Percentiles rank a stretch among this genome's conserved stretches.
Evolutionary conservation across 371 early-diverging fungal species (phyloP).

Genomic region (Mucor indicus): DNA sequence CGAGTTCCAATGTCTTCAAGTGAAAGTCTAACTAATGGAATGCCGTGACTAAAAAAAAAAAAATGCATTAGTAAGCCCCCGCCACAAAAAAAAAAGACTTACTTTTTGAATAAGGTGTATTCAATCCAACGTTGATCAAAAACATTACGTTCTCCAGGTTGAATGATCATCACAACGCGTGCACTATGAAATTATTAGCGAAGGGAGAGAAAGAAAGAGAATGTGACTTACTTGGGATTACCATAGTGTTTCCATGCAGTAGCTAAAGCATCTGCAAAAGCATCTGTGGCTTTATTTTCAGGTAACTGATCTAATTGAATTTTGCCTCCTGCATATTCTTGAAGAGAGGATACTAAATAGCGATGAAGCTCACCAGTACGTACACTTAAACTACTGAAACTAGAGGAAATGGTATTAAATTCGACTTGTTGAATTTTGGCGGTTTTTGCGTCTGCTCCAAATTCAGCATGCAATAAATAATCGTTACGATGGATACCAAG

Average conservation of each 20-base stretch:
- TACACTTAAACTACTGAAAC: slow-evolving; percentile 84
- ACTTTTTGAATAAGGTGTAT: slow-evolving; percentile 74
- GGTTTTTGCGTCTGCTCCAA: slow-evolving; percentile 31
- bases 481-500: slow-evolving; percentile 92
- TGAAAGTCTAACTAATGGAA: slow-evolving; percentile 64
- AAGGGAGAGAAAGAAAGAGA: not conserved
- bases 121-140: slow-evolving; percentile 96
- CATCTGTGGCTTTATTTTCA: slow-evolving; percentile 64
- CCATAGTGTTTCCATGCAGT: slow-evolving; percentile 79
- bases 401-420: slow-evolving; percentile 93
- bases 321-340: not conserved
- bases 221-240: slow-evolving; percentile 53
- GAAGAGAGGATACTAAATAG: slow-evolving; percentile 32
- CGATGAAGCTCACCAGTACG: slow-evolving; percentile 77
- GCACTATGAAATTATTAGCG: slow-evolving; percentile 54
- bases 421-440: slow-evolving; percentile 89
- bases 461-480: slow-evolving; percentile 80
- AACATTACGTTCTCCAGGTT: slow-evolving; percentile 90
- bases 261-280: slow-evolving; percentile 79
- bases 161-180: slow-evolving; percentile 85
- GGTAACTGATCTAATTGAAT: slow-evolving; percentile 63
- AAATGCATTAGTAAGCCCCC: not conserved
- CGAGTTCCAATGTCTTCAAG: slow-evolving; percentile 61
- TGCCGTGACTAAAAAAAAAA: slow-evolving; percentile 52
- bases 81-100: slow-evolving; percentile 11